Base-by-base conservation (phyloP, 768 basidiomycete genomes). In the Heimioporus sp. region DNA sequence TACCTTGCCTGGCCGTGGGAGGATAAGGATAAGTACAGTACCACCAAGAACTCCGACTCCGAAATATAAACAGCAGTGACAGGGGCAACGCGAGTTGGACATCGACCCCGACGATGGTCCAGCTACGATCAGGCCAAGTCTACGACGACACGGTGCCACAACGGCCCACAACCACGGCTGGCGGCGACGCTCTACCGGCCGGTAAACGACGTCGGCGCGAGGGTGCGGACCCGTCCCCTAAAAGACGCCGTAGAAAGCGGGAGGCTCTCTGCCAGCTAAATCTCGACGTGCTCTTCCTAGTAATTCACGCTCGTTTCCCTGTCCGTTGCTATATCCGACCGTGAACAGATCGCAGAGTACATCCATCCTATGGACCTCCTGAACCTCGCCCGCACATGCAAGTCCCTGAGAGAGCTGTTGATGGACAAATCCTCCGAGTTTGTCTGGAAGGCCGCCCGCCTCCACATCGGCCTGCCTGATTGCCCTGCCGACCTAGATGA, bases 401-500 rank as follows among this genome's bases (percentile, higher is more conserved):
- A 66, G 51, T 50, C 56, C 30, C 58, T 78, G 28, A 71, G 74
- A 7, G 60, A 46, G 13, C 55, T 75, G 6, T 63, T 80, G 1
- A 69, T 73, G 62, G 51, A 40, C 30, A 52, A 52, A 49, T 34
- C 68, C 51, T 49, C 67, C 56, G 43, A 51, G 60, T 50, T 66
- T 47, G 43, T 68, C 51, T 56, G 68, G 67, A 63, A 41, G 31
- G 19, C 28, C 3, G 49, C 49, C 13, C 69, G 77, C n/a, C 52
- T 43, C 11, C 67, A 67, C 10, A 47, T 57, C 30, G 70, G 65
- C 15, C 60, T 79, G 6, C 80, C 80, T 2, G 49, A 64, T 8
- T 76, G 76, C 48, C 80, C 78, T 0, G 41, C 49, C 4, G 79
- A 80, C 58, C 58, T 80, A 48, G 68, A 59, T 16, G 79, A 81